Evolutionary conservation across 2,329 filamentous ascomycete species (phyloP).

Genomic region (Fusarium tuaranense): DNA sequence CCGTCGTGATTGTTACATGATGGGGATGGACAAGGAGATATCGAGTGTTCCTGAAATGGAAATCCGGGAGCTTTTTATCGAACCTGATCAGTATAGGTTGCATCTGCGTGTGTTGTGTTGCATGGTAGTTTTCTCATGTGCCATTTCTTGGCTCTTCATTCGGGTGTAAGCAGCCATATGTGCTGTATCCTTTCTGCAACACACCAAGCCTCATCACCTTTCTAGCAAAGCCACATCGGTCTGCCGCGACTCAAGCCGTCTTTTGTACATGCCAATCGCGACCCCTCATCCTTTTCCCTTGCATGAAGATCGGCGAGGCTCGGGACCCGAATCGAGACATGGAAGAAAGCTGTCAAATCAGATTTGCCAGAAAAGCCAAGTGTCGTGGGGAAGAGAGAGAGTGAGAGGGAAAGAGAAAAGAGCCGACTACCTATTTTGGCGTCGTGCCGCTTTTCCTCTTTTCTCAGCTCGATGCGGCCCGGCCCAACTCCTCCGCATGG

Average conservation of each 20-base stretch:
- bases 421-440: slow-evolving; percentile 3
- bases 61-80: background rate
- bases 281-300: slow-evolving; percentile 31
- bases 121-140: background rate
- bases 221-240: background rate
- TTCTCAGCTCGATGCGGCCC: slow-evolving; percentile 16
- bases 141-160: background rate
- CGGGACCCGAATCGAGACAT: slow-evolving; percentile 20
- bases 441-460: background rate
- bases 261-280: slow-evolving; percentile 13
- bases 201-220: background rate
- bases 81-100: background rate
- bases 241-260: background rate
- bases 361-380: slow-evolving; percentile 1
- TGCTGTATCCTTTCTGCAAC: background rate
- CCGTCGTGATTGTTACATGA: slow-evolving; percentile 3
- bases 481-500: background rate
- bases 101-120: background rate
- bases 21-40: background rate
- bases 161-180: background rate
- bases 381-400: background rate
- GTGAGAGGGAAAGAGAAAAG: background rate
- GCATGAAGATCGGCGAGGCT: slow-evolving; percentile 31
- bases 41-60: slow-evolving; percentile 1
- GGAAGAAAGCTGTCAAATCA: slow-evolving; percentile 25